Base-by-base conservation (phyloP, 768 basidiomycete genomes). In the Exidia glandulosa region DNA sequence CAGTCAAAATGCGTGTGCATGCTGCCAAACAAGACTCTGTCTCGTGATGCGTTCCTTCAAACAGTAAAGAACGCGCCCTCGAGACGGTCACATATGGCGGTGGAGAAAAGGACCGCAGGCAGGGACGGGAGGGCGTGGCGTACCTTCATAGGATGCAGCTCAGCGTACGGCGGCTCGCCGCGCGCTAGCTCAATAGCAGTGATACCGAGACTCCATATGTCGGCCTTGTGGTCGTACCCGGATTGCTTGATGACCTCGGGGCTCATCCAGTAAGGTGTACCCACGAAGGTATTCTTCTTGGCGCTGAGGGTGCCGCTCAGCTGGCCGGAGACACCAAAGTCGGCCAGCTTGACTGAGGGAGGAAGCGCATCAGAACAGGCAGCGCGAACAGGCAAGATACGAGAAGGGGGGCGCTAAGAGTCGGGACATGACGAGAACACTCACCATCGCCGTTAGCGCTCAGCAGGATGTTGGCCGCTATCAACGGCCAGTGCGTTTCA, bases 221-320 rank as follows among this genome's bases (percentile, higher is more conserved):
- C 96, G 16, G 96, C 96, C 70, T 97, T 98, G 71, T 94, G 89
- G 67, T 98, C 96, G 73, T 99, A 99, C 3, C 96, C 96, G 60
- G 93, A 95, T 74, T 99, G 96, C 71, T 98, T 98, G 77, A 99
- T 99, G 27, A 98, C 94, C 70, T 99, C 96, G 5, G 96, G 96
- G 6, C 92, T 93, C 96, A 99, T 99, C 96, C 96, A 99, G 70
- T 98, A 99, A 2, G 95, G 95, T 19, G 95, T 94, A 31, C 92
- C 92, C 32, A 95, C 95, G 70, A 94, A 97, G 1, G 95, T 99
- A 66, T 99, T 98, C 82, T 97, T 94, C 81, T 92, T 93, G 23
- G 90, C 90, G 12, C 88, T 90, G 48, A 94, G 75, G 1, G 90
- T 94, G 2, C 93, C 93, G 25, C 90, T 94, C 31, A 99, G 79